Evolutionary conservation across 148 eudicot genomes (phyloP).

Genomic region (Nyssa sinensis): DNA sequence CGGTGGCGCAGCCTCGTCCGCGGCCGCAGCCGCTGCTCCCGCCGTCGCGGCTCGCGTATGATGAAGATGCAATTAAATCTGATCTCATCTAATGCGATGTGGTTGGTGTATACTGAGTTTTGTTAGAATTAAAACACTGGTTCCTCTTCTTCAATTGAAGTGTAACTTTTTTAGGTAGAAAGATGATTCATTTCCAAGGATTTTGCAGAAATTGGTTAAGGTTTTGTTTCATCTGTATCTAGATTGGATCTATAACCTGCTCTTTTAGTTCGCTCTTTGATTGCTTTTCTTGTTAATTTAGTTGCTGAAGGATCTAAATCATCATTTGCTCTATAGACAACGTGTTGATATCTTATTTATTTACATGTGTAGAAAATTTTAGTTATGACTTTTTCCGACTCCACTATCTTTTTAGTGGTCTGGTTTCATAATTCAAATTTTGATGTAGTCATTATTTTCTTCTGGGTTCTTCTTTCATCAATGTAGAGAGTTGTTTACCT

Average conservation of each 20-base stretch:
- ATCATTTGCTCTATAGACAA: background rate
- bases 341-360: background rate
- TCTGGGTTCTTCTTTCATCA: background rate
- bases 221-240: background rate
- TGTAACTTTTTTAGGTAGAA: background rate
- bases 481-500: background rate
- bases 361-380: background rate
- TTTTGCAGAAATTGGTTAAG: background rate
- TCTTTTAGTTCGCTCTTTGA: background rate
- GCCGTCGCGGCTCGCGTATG: slow-evolving; percentile 46
- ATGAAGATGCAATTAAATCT: slow-evolving; percentile 15
- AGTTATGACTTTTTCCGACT: background rate
- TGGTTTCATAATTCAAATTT: background rate
- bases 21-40: slow-evolving; percentile 53
- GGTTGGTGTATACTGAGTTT: background rate
- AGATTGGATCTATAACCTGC: slow-evolving; percentile 11
- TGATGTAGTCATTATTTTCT: background rate
- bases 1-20: slow-evolving; percentile 67
- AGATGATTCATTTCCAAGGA: background rate
- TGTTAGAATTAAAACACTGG: slow-evolving; percentile 2
- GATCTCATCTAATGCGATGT: slow-evolving; percentile 9
- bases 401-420: too few relatives aligned
- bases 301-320: background rate
- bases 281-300: background rate
- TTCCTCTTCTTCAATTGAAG: background rate